Evolutionary conservation across 1,139 yeast species (phyloP).

Genomic region (Yamadazyma jaroonii): DNA sequence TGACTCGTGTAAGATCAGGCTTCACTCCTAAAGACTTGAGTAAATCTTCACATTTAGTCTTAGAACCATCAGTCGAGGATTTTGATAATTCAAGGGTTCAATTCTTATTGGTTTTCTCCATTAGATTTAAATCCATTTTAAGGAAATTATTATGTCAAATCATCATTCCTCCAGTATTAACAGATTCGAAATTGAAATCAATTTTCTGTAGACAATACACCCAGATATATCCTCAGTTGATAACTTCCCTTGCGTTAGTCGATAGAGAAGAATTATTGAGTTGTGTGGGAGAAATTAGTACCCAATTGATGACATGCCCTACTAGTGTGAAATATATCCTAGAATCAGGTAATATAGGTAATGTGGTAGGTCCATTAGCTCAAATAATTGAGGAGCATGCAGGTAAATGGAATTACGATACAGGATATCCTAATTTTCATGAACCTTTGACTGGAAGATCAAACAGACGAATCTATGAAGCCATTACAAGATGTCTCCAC

Average conservation of each 20-base stretch:
- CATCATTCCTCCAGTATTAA: conserved; percentile 53
- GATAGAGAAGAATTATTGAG: conserved; percentile 69
- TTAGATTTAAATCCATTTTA: conserved; percentile 49
- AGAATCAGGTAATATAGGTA: conserved; percentile 31
- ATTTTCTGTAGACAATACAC: conserved; percentile 52
- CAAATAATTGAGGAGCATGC: conserved; percentile 43
- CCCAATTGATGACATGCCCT: conserved; percentile 68
- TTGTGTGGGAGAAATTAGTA: conserved; percentile 50
- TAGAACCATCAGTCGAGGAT: conserved; percentile 11
- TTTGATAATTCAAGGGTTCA: conserved; percentile 46
- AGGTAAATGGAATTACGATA: conserved; percentile 22
- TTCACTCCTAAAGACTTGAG: conserved; percentile 12
- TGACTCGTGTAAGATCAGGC: conserved; percentile 14
- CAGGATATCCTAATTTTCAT: conserved; percentile 29
- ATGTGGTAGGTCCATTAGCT: conserved; percentile 47
- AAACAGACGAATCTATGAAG: conserved; percentile 25
- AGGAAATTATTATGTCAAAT: conserved; percentile 47
- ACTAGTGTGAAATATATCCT: conserved; percentile 47
- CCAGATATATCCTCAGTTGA: conserved; percentile 53
- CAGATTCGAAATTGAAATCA: conserved; percentile 44
- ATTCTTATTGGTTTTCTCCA: conserved; percentile 51
- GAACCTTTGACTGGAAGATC: conserved; percentile 22
- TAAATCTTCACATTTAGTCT: conserved; percentile 14
- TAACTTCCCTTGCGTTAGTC: conserved; percentile 42
- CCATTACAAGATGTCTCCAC: conserved; percentile 34